Percentiles rank a stretch among this genome's conserved stretches.
phyloP scores from a whole-genome alignment of 1,284 basidiomycete genomes.

The Jaminaea rosea region DNA sequence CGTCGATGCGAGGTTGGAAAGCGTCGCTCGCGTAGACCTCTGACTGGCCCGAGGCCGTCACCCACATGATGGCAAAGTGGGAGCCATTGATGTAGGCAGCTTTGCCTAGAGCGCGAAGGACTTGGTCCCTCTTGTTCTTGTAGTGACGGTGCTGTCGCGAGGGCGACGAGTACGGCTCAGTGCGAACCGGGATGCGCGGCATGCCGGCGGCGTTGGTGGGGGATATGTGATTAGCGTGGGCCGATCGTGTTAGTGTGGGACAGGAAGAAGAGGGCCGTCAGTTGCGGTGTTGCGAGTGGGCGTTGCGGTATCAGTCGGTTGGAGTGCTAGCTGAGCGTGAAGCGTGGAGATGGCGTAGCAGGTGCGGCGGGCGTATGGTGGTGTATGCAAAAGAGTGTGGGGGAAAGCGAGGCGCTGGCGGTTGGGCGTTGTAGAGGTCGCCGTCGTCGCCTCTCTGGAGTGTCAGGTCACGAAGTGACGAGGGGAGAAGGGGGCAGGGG shows the following conservation, averaged over 20 bases:
- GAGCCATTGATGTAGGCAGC: constrained; percentile 51
- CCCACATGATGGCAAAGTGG: constrained; percentile 54
- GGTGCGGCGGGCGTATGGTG: no score
- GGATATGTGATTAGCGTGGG: not conserved
- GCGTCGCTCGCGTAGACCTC: constrained; percentile 53
- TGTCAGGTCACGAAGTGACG: no score
- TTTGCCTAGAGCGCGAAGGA: constrained; percentile 52
- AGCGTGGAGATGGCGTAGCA: no score
- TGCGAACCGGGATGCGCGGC: constrained; percentile 53
- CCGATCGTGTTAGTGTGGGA: not conserved
- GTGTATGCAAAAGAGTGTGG: constrained; percentile 6
- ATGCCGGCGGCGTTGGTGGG: constrained; percentile 29
- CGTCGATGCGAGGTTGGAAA: constrained; percentile 29
- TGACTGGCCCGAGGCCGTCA: constrained; percentile 52
- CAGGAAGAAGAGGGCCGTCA: no score
- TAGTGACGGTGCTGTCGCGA: constrained; percentile 53
- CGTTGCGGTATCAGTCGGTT: no score
- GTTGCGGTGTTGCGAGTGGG: no score
- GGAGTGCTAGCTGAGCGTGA: no score
- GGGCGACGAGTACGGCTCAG: constrained; percentile 52
- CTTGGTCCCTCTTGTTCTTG: constrained; percentile 54
- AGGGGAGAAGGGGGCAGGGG: no score
- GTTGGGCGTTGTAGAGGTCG: constrained; percentile 22
- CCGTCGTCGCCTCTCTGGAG: constrained; percentile 13
- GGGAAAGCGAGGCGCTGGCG: constrained; percentile 10